A percentile compares a stretch with the other conserved stretches of the same genome.
phyloP scores from a whole-genome alignment of 208 protist genomes.

The Strigomonas galati region DNA sequence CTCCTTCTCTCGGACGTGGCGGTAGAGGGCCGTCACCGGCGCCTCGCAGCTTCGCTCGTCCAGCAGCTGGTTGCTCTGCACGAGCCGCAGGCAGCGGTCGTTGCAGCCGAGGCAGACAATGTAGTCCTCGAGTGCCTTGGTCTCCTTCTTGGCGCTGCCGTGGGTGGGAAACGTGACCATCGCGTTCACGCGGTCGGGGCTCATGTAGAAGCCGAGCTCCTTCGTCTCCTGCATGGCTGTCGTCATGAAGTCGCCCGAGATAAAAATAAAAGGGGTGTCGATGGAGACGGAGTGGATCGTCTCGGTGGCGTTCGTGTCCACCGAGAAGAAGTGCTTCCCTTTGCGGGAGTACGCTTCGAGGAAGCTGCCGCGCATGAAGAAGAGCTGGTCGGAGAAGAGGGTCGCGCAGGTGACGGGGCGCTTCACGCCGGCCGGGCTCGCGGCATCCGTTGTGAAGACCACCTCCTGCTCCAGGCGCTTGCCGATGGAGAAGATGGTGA shows the following conservation, averaged over 20 bases:
- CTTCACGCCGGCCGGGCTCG: constrained; percentile 13
- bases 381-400: constrained; percentile 78
- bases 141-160: constrained; percentile 11
- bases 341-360: constrained; percentile 82
- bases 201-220: constrained; percentile 85
- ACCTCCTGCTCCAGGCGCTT: constrained; percentile 40
- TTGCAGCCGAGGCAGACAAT: constrained; percentile 75
- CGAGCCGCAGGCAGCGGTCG: constrained; percentile 72
- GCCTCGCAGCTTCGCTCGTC: constrained; percentile 75
- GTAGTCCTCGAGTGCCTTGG: constrained; percentile 46
- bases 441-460: constrained; percentile 39
- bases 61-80: constrained; percentile 49
- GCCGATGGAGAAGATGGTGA: constrained; percentile 56
- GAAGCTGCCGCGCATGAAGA: constrained; percentile 65
- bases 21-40: constrained; percentile 47
- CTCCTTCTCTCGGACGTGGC: constrained; percentile 14
- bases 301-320: constrained; percentile 86
- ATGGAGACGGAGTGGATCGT: constrained; percentile 57
- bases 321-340: constrained; percentile 76
- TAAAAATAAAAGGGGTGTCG: constrained; percentile 79
- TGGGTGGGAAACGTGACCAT: constrained; percentile 43
- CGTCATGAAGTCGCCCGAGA: constrained; percentile 81
- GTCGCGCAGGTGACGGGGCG: constrained; percentile 53
- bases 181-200: constrained; percentile 79
- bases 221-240: constrained; percentile 71